Percentiles rank a stretch among this genome's conserved stretches.
Conservation (phyloP, 768 basidiomycete species). For the Mycena capillaripes region DNA sequence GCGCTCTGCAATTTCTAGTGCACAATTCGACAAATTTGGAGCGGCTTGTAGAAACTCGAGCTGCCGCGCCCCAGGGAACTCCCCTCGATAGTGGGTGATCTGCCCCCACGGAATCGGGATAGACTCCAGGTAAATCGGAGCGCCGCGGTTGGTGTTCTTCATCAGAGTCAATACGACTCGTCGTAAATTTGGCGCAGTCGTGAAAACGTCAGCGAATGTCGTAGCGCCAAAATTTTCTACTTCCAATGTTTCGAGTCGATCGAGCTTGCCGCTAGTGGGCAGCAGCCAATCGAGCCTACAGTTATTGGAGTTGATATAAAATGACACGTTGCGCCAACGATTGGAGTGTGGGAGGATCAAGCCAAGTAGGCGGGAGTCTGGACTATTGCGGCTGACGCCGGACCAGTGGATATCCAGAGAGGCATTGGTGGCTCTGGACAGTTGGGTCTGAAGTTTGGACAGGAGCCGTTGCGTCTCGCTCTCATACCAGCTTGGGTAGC, state of each 20-base stretch:
- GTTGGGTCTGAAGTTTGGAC: background rate
- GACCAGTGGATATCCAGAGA: background rate
- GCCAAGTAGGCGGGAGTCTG: background rate
- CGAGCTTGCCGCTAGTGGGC: background rate
- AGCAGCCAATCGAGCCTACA: background rate
- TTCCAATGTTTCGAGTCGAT: background rate
- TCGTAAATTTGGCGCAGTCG: background rate
- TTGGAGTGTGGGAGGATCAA: background rate
- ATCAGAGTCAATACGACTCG: background rate
- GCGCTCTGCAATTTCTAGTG: background rate
- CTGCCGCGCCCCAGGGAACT: background rate
- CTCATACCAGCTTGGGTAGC: background rate
- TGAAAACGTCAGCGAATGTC: background rate
- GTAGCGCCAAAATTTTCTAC: background rate
- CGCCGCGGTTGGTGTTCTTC: no score
- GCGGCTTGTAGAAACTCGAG: background rate
- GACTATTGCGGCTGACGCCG: background rate
- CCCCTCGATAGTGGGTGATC: conserved; percentile 3
- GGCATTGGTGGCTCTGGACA: background rate
- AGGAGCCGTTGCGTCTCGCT: background rate
- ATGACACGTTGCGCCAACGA: background rate
- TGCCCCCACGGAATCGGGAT: conserved; percentile 1
- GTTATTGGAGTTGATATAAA: no score
- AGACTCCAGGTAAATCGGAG: background rate
- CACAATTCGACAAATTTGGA: background rate